A percentile compares a stretch with the other conserved stretches of the same genome.
Conservation (phyloP, 202 grass and related monocot genomes). For the Schoenoplectus tabernaemontani region DNA sequence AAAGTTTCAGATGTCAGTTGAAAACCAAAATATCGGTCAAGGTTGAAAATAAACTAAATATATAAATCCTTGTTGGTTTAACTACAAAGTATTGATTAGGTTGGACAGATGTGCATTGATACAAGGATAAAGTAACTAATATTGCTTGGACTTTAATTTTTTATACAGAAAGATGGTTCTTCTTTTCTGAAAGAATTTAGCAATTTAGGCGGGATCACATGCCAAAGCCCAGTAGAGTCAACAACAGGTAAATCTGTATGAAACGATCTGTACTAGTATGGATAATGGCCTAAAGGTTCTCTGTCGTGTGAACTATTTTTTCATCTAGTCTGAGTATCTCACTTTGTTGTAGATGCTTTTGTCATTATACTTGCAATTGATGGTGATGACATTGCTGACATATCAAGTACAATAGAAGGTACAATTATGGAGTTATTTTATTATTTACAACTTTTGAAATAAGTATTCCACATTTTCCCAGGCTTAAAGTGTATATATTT, state of each 20-base stretch:
- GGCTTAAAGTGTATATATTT: not conserved
- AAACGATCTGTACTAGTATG: not conserved
- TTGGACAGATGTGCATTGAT: not conserved
- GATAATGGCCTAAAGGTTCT: not conserved
- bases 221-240: constrained; percentile 23
- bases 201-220: constrained; percentile 32
- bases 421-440: constrained; percentile 30
- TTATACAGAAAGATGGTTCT: constrained; percentile 16
- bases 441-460: not conserved
- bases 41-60: not conserved
- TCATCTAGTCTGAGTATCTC: not conserved
- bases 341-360: constrained; percentile 38
- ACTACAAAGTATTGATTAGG: not conserved
- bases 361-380: constrained; percentile 39
- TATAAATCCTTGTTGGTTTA: not conserved
- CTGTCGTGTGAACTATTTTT: not conserved
- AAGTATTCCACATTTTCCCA: not conserved
- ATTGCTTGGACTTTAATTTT: not conserved
- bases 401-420: constrained; percentile 46
- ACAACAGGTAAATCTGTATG: constrained; percentile 21
- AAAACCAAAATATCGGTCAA: not conserved
- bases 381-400: constrained; percentile 35
- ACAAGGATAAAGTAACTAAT: not conserved
- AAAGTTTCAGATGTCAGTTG: not conserved
- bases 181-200: constrained; percentile 14